Percentiles rank a stretch among this genome's conserved stretches.
Evolutionary conservation across 2,329 filamentous ascomycete genomes (phyloP).

Genomic region (Drechslera avenae): DNA sequence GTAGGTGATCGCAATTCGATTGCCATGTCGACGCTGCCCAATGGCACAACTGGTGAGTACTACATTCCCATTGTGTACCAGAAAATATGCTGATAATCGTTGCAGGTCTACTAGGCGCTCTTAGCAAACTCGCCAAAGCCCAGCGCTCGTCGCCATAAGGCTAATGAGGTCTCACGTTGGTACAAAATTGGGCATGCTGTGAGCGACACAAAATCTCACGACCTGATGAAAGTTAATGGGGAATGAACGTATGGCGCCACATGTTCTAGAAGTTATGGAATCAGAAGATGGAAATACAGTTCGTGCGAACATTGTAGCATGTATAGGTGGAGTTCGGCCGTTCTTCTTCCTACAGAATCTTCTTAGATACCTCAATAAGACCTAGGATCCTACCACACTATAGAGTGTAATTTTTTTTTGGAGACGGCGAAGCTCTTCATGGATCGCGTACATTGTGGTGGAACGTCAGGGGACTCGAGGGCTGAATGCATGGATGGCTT

Average conservation of each 20-base stretch:
- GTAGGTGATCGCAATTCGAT: constrained; percentile 87
- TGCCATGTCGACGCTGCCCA: constrained; percentile 81
- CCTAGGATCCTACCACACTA: background rate
- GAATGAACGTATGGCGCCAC: too few species aligned
- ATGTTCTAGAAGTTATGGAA: too few species aligned
- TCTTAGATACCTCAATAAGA: background rate
- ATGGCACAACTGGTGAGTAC: constrained; percentile 83
- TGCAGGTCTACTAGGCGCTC: constrained; percentile 38
- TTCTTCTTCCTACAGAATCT: background rate
- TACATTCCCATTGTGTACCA: background rate
- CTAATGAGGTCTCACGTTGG: background rate
- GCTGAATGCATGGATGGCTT: too few species aligned
- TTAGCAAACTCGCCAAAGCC: constrained; percentile 38
- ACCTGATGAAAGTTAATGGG: too few species aligned
- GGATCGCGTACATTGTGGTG: too few species aligned
- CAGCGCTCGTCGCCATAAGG: constrained; percentile 6
- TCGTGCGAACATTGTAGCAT: background rate
- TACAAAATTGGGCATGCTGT: too few species aligned
- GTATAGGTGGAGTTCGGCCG: background rate
- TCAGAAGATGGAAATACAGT: background rate
- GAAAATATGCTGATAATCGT: constrained; percentile 10
- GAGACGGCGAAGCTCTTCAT: too few species aligned
- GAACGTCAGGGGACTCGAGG: too few species aligned
- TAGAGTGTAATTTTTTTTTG: background rate
- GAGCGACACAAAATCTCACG: too few species aligned